phyloP scores from a whole-genome alignment of 495 filamentous ascomycete genomes.

The Aspergillus biplanus region DNA sequence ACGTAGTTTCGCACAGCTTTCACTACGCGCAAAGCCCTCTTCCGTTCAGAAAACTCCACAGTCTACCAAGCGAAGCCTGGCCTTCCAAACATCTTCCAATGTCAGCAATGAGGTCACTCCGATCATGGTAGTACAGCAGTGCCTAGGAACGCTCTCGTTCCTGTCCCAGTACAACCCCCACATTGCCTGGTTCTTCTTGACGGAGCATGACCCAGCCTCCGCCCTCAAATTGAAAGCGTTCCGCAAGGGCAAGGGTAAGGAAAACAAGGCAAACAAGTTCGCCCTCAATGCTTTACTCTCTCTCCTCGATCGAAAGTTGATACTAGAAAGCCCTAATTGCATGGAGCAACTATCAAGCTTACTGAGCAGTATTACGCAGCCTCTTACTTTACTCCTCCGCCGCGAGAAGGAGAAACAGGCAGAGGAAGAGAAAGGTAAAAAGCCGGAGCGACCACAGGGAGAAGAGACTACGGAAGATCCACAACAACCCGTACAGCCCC shows the following conservation, averaged over 20 bases:
- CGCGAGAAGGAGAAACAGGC: constrained; percentile 76
- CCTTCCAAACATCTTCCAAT: constrained; percentile 56
- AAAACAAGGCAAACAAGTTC: constrained; percentile 79
- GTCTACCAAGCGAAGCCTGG: constrained; percentile 69
- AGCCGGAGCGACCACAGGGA: constrained; percentile 37
- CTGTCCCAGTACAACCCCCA: constrained; percentile 81
- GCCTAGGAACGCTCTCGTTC: constrained; percentile 77
- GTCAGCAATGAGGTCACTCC: constrained; percentile 81
- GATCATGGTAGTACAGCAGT: constrained; percentile 94
- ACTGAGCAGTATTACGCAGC: constrained; percentile 84
- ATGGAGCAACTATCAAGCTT: constrained; percentile 92
- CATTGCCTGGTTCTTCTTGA: constrained; percentile 90
- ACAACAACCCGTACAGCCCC: constrained; percentile 22
- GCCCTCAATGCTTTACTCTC: constrained; percentile 88
- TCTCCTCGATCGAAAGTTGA: constrained; percentile 85
- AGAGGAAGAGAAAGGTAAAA: constrained; percentile 62
- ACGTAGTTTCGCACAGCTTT: constrained; percentile 90
- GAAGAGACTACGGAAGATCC: constrained; percentile 30
- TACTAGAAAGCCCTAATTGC: constrained; percentile 92
- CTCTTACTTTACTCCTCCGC: constrained; percentile 78
- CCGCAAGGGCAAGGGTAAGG: constrained; percentile 87
- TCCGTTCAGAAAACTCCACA: constrained; percentile 78
- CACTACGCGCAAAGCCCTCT: constrained; percentile 84
- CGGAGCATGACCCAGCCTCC: constrained; percentile 81
- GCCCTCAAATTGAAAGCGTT: constrained; percentile 74